Evolutionary conservation across 1,284 basidiomycete genomes (phyloP).

Genomic region (Ceratobasidium sp.): DNA sequence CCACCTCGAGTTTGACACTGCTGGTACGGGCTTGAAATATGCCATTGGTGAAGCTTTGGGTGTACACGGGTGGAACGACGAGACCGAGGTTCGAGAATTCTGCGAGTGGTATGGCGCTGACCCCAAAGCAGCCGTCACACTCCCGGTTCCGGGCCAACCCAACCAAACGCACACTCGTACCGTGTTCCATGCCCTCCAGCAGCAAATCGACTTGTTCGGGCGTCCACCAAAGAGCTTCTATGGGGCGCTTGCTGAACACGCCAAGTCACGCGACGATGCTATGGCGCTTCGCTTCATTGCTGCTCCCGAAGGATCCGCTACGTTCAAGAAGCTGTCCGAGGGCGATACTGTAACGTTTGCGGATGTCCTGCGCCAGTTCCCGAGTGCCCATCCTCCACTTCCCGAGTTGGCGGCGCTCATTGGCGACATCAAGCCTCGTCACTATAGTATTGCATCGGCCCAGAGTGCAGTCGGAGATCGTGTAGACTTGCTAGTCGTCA

Average conservation of each 20-base stretch:
- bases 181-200: slow-evolving; percentile 93
- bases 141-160: slow-evolving; percentile 64
- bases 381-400: slow-evolving; percentile 78
- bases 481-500: slow-evolving; percentile 93
- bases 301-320: slow-evolving; percentile 85
- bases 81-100: slow-evolving; percentile 85
- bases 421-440: slow-evolving; percentile 94
- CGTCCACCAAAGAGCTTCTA: slow-evolving; percentile 96
- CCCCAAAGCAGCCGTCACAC: slow-evolving; percentile 78
- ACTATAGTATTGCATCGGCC: slow-evolving; percentile 96
- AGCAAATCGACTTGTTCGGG: slow-evolving; percentile 96
- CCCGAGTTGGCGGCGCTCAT: slow-evolving; percentile 86
- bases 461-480: slow-evolving; percentile 93
- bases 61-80: slow-evolving; percentile 97
- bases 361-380: slow-evolving; percentile 82
- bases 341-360: slow-evolving; percentile 95
- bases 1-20: slow-evolving; percentile 94
- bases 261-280: slow-evolving; percentile 73
- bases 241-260: slow-evolving; percentile 80
- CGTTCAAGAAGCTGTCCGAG: slow-evolving; percentile 94
- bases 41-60: slow-evolving; percentile 96
- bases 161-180: slow-evolving; percentile 76
- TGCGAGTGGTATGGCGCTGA: slow-evolving; percentile 91
- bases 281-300: slow-evolving; percentile 91
- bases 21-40: slow-evolving; percentile 92